A percentile compares a stretch with the other conserved stretches of the same genome.
Conservation (phyloP, 345 rosid species). For the Eucalyptus cloeziana region DNA sequence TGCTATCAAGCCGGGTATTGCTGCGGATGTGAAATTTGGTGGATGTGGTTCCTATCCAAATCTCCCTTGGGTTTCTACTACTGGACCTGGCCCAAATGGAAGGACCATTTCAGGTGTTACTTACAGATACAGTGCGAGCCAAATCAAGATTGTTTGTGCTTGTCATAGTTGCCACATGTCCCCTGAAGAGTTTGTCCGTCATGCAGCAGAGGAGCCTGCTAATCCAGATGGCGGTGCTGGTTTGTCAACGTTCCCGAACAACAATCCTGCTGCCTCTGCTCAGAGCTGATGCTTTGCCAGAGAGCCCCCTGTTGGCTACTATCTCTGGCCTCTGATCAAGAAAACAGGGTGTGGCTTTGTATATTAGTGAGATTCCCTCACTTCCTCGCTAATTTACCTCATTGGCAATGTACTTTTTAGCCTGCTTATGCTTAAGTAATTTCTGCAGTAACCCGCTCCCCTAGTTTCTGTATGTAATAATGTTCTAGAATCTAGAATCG, state of each 20-base stretch:
- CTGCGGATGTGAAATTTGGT: constrained; percentile 74
- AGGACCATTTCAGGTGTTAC: constrained; percentile 88
- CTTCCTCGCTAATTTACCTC: background rate
- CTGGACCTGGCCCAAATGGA: constrained; percentile 75
- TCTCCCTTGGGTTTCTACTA: constrained; percentile 95
- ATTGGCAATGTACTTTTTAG: background rate
- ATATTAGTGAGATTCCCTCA: background rate
- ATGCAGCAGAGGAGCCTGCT: constrained; percentile 62
- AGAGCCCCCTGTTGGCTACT: background rate
- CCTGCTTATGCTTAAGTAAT: background rate
- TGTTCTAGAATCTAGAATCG: background rate
- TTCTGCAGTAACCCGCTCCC: background rate
- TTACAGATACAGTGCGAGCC: constrained; percentile 58
- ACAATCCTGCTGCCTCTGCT: constrained; percentile 72
- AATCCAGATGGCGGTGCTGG: constrained; percentile 37
- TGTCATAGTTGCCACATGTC: constrained; percentile 91
- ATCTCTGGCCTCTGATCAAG: background rate
- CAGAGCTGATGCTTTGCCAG: constrained; percentile 31
- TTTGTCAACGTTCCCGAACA: constrained; percentile 27
- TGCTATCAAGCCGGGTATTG: constrained; percentile 84
- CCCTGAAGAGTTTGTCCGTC: constrained; percentile 87
- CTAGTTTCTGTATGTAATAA: background rate
- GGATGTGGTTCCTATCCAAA: constrained; percentile 84
- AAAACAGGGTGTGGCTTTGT: background rate
- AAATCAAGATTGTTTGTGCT: constrained; percentile 85